A percentile compares a stretch with the other conserved stretches of the same genome.
Conservation (phyloP, 495 filamentous ascomycete species). For the Tricharina praecox region DNA sequence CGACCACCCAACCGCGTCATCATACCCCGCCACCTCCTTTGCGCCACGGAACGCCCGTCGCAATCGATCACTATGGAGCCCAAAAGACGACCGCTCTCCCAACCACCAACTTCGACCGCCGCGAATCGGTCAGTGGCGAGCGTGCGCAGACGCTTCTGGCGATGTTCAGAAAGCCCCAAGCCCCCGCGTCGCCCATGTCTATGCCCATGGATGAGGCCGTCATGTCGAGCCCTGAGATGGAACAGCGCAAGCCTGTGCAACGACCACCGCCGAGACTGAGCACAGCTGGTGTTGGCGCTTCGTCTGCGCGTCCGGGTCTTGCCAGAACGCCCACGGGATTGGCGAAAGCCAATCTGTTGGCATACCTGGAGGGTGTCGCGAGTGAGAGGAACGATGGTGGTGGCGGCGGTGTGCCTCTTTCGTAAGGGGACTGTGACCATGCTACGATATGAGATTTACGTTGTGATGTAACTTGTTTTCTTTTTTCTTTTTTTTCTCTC, state of each 20-base stretch:
- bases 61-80: slow-evolving; percentile 6
- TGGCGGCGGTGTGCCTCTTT: no score
- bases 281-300: slow-evolving; percentile 1
- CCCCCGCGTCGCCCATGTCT: slow-evolving; percentile 6
- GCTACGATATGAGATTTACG: no score
- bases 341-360: slow-evolving; percentile 17
- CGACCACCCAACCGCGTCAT: not conserved
- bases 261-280: slow-evolving; percentile 5
- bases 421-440: no score
- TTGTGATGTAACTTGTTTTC: no score
- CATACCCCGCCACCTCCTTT: not conserved
- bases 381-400: slow-evolving; percentile 7
- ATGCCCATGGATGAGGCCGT: slow-evolving; percentile 6
- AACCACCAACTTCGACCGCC: slow-evolving; percentile 14
- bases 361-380: slow-evolving; percentile 23
- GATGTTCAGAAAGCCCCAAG: slow-evolving; percentile 14
- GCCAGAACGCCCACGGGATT: slow-evolving; percentile 15
- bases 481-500: no score
- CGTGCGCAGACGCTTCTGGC: slow-evolving; percentile 21
- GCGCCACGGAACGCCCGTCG: not conserved
- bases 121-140: slow-evolving; percentile 18
- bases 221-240: slow-evolving; percentile 12
- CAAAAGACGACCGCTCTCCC: slow-evolving; percentile 8
- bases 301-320: no score
- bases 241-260: slow-evolving; percentile 1